These are phyloP conservation scores for Hymenoscyphus fructigenus DNA, from an alignment of 2,329 filamentous ascomycete species.

Conservation along the genomic window DNA sequence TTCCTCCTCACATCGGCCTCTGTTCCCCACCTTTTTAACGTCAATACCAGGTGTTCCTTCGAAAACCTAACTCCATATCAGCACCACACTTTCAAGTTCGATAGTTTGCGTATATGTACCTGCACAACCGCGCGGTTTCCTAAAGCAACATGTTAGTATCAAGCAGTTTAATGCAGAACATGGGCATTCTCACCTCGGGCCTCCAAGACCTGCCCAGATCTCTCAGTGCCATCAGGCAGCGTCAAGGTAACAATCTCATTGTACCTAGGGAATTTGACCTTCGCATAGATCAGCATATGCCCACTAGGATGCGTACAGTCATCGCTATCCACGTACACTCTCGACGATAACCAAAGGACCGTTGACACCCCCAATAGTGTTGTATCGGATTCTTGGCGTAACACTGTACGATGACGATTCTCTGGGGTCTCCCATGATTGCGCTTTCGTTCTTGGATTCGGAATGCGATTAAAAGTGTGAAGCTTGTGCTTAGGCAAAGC, in stretches of 20 bases:
- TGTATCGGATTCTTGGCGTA: slow-evolving; percentile 82
- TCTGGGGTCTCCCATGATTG: slow-evolving; percentile 38
- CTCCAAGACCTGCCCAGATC: slow-evolving; percentile 94
- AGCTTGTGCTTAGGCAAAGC: slow-evolving; percentile 17
- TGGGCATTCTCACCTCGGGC: slow-evolving; percentile 70
- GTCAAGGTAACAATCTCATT: slow-evolving; percentile 98
- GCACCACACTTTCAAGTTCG: slow-evolving; percentile 5
- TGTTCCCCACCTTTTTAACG: slow-evolving; percentile 79
- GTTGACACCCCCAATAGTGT: slow-evolving; percentile 97
- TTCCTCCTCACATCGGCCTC: neutral
- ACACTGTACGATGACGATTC: slow-evolving; percentile 44
- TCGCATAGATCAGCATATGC: slow-evolving; percentile 28
- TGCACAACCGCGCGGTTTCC: slow-evolving; percentile 93
- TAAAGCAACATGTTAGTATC: slow-evolving; percentile 40
- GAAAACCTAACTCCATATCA: slow-evolving; percentile 68
- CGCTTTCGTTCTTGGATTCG: slow-evolving; percentile 8
- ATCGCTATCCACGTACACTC: slow-evolving; percentile 64
- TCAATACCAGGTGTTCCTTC: slow-evolving; percentile 96
- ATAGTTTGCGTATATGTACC: slow-evolving; percentile 50
- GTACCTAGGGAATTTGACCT: slow-evolving; percentile 97
- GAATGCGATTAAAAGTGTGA: neutral
- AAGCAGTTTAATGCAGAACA: slow-evolving; percentile 10
- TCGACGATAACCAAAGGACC: slow-evolving; percentile 96
- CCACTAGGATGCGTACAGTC: neutral
- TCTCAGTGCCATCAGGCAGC: slow-evolving; percentile 88